phyloP scores from a whole-genome alignment of 2,329 filamentous ascomycete species.

The Chaetomium sp. region DNA sequence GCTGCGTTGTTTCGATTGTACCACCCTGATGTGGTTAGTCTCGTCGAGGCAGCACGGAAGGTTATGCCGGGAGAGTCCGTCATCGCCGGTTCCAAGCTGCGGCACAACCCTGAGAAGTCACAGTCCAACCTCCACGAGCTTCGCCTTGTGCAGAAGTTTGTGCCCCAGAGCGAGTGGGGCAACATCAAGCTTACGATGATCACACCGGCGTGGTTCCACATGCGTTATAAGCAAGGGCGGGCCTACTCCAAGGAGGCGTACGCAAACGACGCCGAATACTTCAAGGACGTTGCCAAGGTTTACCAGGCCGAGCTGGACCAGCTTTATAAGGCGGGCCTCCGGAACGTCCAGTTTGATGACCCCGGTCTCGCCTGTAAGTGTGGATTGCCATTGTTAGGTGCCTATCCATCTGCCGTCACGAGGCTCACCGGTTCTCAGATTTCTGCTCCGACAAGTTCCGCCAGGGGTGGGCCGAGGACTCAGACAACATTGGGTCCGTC shows the following conservation, averaged over 20 bases:
- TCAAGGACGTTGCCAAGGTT: conserved; percentile 65
- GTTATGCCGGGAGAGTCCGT: conserved; percentile 61
- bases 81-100: conserved; percentile 53
- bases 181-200: conserved; percentile 59
- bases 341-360: conserved; percentile 70
- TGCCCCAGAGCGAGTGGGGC: conserved; percentile 52
- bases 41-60: conserved; percentile 55
- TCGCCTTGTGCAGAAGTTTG: conserved; percentile 48
- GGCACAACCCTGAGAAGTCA: conserved; percentile 46
- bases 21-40: conserved; percentile 56
- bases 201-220: conserved; percentile 58
- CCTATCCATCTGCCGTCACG: not conserved
- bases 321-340: conserved; percentile 62
- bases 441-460: conserved; percentile 75
- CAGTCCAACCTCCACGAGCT: conserved; percentile 55
- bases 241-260: conserved; percentile 62
- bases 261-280: conserved; percentile 61
- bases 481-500: conserved; percentile 66
- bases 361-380: conserved; percentile 66
- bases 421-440: conserved; percentile 47
- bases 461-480: conserved; percentile 67
- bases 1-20: conserved; percentile 56
- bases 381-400: not conserved
- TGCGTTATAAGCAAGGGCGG: conserved; percentile 56
- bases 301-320: conserved; percentile 64